Percentiles rank a stretch among this genome's conserved stretches.
Evolutionary conservation across 164 flowering plant genomes (phyloP).

Genomic region (Magnolia kwangsiensis): DNA sequence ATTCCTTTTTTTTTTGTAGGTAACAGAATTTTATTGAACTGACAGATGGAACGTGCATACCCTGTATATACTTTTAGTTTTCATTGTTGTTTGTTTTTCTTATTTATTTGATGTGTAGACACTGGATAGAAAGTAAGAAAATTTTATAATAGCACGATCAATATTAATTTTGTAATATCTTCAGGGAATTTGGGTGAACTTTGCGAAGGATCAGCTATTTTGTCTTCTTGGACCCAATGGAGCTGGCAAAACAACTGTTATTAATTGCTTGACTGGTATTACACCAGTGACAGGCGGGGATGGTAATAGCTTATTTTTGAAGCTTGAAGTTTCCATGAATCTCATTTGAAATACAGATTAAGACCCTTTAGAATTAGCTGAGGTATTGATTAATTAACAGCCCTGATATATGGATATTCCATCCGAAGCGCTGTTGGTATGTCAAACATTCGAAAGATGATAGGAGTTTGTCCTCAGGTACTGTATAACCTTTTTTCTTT

Average conservation of each 20-base stretch:
- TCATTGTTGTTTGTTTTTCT: neutral
- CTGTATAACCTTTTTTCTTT: conserved; percentile 7
- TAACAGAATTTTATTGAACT: neutral
- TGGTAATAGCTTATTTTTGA: conserved; percentile 44
- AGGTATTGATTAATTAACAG: conserved; percentile 36
- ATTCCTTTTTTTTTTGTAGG: neutral
- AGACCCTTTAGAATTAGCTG: neutral
- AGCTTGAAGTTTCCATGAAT: neutral
- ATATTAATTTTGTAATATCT: conserved; percentile 1
- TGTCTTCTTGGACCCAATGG: conserved; percentile 99
- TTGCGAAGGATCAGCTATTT: conserved; percentile 81
- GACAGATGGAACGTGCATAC: neutral
- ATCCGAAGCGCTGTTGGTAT: conserved; percentile 73
- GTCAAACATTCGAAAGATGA: conserved; percentile 74
- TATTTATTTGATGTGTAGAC: neutral
- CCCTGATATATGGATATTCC: conserved; percentile 81
- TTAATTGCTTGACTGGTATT: conserved; percentile 93
- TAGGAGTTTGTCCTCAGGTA: conserved; percentile 99
- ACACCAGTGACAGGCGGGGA: conserved; percentile 93
- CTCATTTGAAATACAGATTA: neutral
- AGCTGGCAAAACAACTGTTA: conserved; percentile 95
- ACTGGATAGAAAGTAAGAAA: neutral
- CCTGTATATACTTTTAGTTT: neutral
- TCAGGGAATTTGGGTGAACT: conserved; percentile 91
- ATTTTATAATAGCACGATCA: neutral